Evolutionary conservation across 768 basidiomycete genomes (phyloP), one percentile per base, ranked within the genome.

Genomic region (Russula virescens): DNA sequence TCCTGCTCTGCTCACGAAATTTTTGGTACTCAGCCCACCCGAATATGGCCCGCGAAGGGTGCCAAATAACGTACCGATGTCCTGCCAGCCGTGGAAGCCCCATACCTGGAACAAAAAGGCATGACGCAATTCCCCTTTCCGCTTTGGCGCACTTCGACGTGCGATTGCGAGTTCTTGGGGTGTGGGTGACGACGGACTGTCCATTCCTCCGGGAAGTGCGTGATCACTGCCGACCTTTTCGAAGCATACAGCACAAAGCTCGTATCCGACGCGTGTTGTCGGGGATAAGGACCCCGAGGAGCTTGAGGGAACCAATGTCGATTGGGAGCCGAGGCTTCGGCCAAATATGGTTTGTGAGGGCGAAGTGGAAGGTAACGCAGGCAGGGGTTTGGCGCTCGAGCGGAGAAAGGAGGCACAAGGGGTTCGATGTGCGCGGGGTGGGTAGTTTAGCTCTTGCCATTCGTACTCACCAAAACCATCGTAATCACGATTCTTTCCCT

Each of bases 51-150:
- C 21, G 56, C 25, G 60, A 6, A 60, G 40, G 14, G 35, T 23
- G 28, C 19, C 38, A 49, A 8, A 8, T 31, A 35, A 80, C 88
- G 64, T 70, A 94, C 94, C 91, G 56, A 97, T 86, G 70, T 94
- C 90, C 61, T 85, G 85, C 95, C 95, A 97, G 1, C 91, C 89
- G 46, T 76, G 75, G 35, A 81, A 81, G 1, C 86, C 86, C 95
- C 94, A 97, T 2, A 89, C 80, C 72, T 90, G 90, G 74, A 96
- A 94, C 48, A 83, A 74, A 71, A 89, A 98, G 1, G 90, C 87
- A 71, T 98, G 94, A 13, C 94, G 81, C 52, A 88, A 73, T 63
- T 88, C 82, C 16, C 90, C 90, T 72, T 90, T 91, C 68, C 76
- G 76, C 53, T 82, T 83, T 1, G 89, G 88, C 1, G 87, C 85